Evolutionary conservation across 371 early-diverging fungal species (phyloP), one percentile per base, ranked within the genome.

Genomic region (Funneliformis caledonium): DNA sequence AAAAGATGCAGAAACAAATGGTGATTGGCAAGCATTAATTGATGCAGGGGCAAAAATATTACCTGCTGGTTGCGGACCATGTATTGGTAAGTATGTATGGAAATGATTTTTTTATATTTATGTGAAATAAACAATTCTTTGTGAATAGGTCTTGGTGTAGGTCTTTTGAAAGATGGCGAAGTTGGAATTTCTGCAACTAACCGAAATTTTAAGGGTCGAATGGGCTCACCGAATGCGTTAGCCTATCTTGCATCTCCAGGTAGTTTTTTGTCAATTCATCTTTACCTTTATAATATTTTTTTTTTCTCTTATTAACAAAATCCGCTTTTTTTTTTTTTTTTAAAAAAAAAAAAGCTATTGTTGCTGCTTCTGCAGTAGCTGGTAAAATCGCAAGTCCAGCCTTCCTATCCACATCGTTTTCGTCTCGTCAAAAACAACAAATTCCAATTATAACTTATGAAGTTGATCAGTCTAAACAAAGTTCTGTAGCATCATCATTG

Each of bases 141-240:
- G n/a, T 43, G 8, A 69, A 8, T 82, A 89, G 91, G 96, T 31
- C 88, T 97, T 12, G 97, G 97, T 45, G 91, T 91, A 8, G 98
- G 97, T 69, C 87, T 97, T 82, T 88, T 97, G 68, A 90, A 95
- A 87, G 97, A 97, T 84, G 94, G 94, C 26, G 97, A 97, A 86
- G 95, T 97, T 4, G 97, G 97, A 69, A 97, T 98, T 61, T 96
- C 97, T 33, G 97, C 98, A 19, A 97, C 98, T 47, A 98, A 98
- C 86, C 92, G 98, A 68, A 98, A 98, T 87, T 98, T 95, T 86
- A 97, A 97, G 89, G 98, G 98, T 52, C 92, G 98, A 50, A 98
- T 98, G 98, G 98, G 98, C 48, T 95, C 96, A 0, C 95, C 94
- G 45, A 90, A 86, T 47, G 96, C 98, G 0, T 88, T 92, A 61